Evolutionary conservation across 306 rosid species (phyloP), one percentile per base, ranked within the genome.

Genomic region (Coriaria nepalensis): DNA sequence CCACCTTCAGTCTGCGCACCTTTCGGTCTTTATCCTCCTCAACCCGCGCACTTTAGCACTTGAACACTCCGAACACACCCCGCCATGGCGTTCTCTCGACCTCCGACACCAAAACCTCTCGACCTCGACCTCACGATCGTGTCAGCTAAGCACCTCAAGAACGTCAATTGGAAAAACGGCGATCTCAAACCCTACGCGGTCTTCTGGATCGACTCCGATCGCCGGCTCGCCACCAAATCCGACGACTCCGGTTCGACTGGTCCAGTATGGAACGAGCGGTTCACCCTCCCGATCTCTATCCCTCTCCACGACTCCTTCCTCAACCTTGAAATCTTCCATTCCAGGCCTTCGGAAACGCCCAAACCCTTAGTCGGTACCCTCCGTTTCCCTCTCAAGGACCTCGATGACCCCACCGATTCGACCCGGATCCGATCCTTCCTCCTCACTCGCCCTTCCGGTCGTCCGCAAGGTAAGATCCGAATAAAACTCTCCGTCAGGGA

Each of bases 231-330:
- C 57, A 81, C 93, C 33, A 81, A 81, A 64, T 77, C 96, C 32
- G 96, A 86, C 62, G 96, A 86, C 37, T 69, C 86, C 13, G 93
- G 96, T 6, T 67, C 69, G 4, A 81, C 81, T 36, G 47, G 52
- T 37, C 96, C 96, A 2, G 74, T 81, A 50, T 86, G 96, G 93
- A 86, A 86, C 78, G 96, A 86, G 62, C 85, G 86, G 3, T 86
- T 86, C 73, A 58, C 88, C 11, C 75, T 86, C 46, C 81, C 95
- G 0, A 77, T 86, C 61, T 9, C 71, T 5, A 57, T 50, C 5
- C 49, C 81, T 4, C 70, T 76, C 55, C 65, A 59, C 35, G 77
- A 81, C 6, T 67, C 88, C 38, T 61, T 59, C 71, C 93, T 86
- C 63, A 74, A 86, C 59, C 79, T 86, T 13, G 93, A 86, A 53